Evolutionary conservation across 2,329 filamentous ascomycete species (phyloP).

Genomic region (Ceratocystis colombiana): DNA sequence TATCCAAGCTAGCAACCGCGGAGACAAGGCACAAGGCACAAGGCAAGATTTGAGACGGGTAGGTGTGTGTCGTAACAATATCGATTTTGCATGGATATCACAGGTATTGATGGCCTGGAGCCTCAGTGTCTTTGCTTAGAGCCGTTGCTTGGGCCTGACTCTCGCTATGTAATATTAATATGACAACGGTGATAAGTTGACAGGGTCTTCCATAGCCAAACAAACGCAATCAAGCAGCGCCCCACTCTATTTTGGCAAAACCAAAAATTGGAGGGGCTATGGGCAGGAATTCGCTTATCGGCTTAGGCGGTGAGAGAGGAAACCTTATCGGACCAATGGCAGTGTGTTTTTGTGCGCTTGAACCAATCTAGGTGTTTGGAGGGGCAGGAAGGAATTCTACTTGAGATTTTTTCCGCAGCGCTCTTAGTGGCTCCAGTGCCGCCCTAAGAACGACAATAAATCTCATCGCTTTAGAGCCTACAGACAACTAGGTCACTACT

Average conservation of each 20-base stretch:
- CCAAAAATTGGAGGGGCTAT: slow-evolving; percentile 16
- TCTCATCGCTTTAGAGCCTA: no score
- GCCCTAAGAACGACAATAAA: no score
- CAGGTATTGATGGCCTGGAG: not conserved
- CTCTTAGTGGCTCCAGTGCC: no score
- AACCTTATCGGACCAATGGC: slow-evolving; percentile 19
- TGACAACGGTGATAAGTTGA: not conserved
- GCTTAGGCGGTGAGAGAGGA: slow-evolving; percentile 20
- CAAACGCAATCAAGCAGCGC: not conserved
- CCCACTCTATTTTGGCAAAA: not conserved
- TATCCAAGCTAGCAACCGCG: no score
- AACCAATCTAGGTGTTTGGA: slow-evolving; percentile 15
- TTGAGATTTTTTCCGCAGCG: slow-evolving; percentile 15
- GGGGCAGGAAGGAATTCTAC: not conserved
- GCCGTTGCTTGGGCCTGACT: not conserved
- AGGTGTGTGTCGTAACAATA: no score
- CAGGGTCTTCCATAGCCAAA: not conserved
- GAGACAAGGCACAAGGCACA: no score
- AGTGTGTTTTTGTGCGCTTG: not conserved
- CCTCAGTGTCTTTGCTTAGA: not conserved
- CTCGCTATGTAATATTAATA: not conserved
- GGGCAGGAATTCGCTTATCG: slow-evolving; percentile 19
- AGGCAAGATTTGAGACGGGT: no score
- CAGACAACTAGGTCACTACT: no score
- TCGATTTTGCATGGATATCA: no score